Conservation (phyloP, 2,329 filamentous ascomycete genomes). For the Coniochaeta hoffmannii region DNA sequence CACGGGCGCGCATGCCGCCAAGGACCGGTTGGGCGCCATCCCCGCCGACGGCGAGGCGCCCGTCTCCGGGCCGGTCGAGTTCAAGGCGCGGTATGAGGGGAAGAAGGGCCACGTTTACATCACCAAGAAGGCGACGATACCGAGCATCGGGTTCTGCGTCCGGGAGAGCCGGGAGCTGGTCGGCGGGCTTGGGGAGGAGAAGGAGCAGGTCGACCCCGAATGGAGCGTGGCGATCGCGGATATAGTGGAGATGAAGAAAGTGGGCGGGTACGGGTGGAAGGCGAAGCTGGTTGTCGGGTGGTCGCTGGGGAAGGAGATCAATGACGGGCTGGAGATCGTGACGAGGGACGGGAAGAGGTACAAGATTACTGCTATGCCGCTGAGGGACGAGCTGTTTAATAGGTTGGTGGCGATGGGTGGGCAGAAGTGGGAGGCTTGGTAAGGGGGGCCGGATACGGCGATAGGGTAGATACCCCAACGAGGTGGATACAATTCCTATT, state of each 20-base stretch:
- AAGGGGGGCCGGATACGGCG: neutral
- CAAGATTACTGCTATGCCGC: conserved; percentile 62
- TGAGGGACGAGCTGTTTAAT: conserved; percentile 58
- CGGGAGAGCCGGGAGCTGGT: conserved; percentile 48
- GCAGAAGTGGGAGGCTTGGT: conserved; percentile 81
- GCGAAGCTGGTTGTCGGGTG: conserved; percentile 75
- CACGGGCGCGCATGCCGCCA: conserved; percentile 49
- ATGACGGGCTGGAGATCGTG: conserved; percentile 64
- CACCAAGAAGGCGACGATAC: conserved; percentile 57
- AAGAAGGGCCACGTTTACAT: conserved; percentile 68
- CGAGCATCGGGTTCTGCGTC: conserved; percentile 58
- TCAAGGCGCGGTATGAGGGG: conserved; percentile 63
- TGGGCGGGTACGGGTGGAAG: conserved; percentile 80
- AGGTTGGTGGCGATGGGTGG: conserved; percentile 52
- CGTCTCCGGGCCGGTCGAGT: conserved; percentile 64
- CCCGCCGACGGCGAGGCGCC: conserved; percentile 36
- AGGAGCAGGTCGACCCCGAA: conserved; percentile 46
- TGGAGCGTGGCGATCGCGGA: conserved; percentile 68
- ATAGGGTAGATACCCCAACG: neutral
- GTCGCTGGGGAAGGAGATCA: conserved; percentile 65
- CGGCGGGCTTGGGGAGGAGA: conserved; percentile 44
- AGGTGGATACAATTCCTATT: no score
- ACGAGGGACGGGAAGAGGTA: conserved; percentile 48
- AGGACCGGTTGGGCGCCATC: conserved; percentile 65
- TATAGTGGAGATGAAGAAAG: conserved; percentile 67